Evolutionary conservation across 352 stramenopile species (phyloP), one percentile per base, ranked within the genome.

Genomic region (Phytophthora brassicae): DNA sequence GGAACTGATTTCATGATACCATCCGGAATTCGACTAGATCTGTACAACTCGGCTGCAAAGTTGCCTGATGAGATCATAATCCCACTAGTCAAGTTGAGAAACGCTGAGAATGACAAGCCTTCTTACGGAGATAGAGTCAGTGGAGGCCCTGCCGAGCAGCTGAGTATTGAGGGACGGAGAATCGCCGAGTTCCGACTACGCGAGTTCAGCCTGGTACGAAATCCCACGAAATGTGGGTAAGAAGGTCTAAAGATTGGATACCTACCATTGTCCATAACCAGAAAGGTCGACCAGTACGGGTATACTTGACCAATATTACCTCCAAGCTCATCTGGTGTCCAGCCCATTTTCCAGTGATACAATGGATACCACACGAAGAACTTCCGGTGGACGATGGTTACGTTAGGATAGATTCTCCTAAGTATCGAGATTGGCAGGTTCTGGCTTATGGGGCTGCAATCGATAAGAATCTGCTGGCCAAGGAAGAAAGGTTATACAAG

Each of bases 1-100:
- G 29, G 43, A 14, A 60, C 42, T 0, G 42, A 45, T 19, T 52
- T 60, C 17, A 60, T 60, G 41, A 52, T 52, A 24, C 53, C 41
- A 36, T 28, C 41, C n/a, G 53, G 53, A 29, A 47, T 39, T 3
- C 8, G 36, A 49, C 2, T 24, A n/a, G 7, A 48, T 8, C 26
- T 31, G 26, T 31, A 31, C 26, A 31, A 31, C 26, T 31, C 26
- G 4, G 8, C 4, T 4, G 26, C 26, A 9, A 31, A 31, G 26
- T 31, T 31, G 26, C 26, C 26, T 31, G 26, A 31, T 8, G 26
- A 31, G 26, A 8, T 31, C 4, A 8, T 31, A 4, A 31, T 31
- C 4, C 26, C 26, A 9, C 8, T 31, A 8, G 8, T 31, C 4
- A 31, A 31, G 26, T 31, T 8, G 26, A 4, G 8, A 31, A 31